A percentile compares a stretch with the other conserved stretches of the same genome.
phyloP scores from a whole-genome alignment of 805 yeast genomes.

The Yarrowia divulgata region DNA sequence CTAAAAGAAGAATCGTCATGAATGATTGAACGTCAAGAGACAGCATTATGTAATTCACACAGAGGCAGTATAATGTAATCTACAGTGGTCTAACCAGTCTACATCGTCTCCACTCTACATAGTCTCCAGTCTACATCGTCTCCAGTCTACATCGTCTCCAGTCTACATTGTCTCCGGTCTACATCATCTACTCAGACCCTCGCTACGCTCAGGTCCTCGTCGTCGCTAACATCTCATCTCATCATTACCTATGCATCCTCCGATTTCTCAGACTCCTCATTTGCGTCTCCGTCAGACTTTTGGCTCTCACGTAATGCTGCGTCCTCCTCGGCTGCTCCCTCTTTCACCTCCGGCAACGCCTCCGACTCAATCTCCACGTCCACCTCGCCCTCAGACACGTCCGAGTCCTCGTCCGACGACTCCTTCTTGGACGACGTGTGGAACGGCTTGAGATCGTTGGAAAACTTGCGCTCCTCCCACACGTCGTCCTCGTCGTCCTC shows the following conservation, averaged over 20 bases:
- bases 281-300: conserved; percentile 14
- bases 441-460: conserved; percentile 38
- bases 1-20: too few relatives aligned
- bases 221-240: conserved; percentile 16
- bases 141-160: too few relatives aligned
- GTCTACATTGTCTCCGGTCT: too few relatives aligned
- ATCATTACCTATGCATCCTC: conserved; percentile 35
- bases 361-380: conserved; percentile 15
- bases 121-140: too few relatives aligned
- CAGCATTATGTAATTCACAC: too few relatives aligned
- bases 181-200: too few relatives aligned
- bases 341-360: not conserved
- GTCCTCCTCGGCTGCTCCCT: not conserved
- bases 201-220: too few relatives aligned
- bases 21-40: too few relatives aligned
- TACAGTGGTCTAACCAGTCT: too few relatives aligned
- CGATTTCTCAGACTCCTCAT: conserved; percentile 31
- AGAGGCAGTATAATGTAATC: too few relatives aligned
- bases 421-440: conserved; percentile 28
- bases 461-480: conserved; percentile 39
- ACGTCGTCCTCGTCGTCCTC: conserved; percentile 43
- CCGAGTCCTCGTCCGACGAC: conserved; percentile 32
- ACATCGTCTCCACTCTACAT: too few relatives aligned
- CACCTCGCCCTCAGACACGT: conserved; percentile 24
- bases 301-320: conserved; percentile 9